Conservation (phyloP, 83 land plant species). For the Picea mariana region DNA sequence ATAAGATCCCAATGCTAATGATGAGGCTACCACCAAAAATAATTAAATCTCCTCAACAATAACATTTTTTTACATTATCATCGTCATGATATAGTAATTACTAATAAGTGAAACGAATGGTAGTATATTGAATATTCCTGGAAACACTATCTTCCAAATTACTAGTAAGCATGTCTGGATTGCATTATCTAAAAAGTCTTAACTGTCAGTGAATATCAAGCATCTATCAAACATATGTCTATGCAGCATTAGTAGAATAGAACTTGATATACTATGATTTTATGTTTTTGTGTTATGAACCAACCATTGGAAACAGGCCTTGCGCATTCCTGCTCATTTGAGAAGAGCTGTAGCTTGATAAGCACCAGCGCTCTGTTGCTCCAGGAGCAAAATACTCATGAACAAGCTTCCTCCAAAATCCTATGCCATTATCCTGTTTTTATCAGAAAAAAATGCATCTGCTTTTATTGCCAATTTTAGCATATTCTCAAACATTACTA, state of each 20-base stretch:
- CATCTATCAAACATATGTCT: neutral
- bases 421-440: slow-evolving; percentile 43
- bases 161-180: neutral
- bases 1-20: neutral
- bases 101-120: neutral
- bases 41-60: neutral
- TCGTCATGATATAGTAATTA: neutral
- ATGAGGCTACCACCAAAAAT: neutral
- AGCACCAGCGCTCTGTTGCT: slow-evolving; percentile 51
- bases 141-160: neutral
- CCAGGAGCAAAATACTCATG: slow-evolving; percentile 38
- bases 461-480: neutral
- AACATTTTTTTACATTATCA: neutral
- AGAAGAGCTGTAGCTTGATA: slow-evolving; percentile 53
- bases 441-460: neutral
- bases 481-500: too few relatives aligned
- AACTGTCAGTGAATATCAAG: neutral
- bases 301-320: slow-evolving; percentile 54
- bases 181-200: neutral
- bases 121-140: neutral
- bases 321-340: slow-evolving; percentile 55
- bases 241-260: neutral
- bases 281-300: neutral
- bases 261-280: neutral
- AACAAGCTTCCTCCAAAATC: slow-evolving; percentile 44